Conservation (phyloP, 768 basidiomycete genomes). For the Crassisporium funariophilum region DNA sequence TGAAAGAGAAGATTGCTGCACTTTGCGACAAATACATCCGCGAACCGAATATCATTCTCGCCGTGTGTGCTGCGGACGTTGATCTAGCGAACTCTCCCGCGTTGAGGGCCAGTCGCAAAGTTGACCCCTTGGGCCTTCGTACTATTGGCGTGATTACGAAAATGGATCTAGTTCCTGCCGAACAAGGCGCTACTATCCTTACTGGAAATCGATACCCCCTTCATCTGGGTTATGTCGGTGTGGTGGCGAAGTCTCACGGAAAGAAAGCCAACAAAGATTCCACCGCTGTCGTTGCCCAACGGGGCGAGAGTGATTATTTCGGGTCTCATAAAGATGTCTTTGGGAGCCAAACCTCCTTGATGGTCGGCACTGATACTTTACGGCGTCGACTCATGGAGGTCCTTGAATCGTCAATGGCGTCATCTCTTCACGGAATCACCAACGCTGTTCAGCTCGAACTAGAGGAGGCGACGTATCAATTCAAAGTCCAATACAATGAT, state of each 20-base stretch:
- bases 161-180: slow-evolving; percentile 94
- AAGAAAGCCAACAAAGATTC: slow-evolving; percentile 56
- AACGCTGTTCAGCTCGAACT: slow-evolving; percentile 97
- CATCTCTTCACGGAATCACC: slow-evolving; percentile 91
- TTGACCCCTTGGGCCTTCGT: slow-evolving; percentile 92
- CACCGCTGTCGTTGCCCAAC: slow-evolving; percentile 49
- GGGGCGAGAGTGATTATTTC: slow-evolving; percentile 72
- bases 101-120: slow-evolving; percentile 86
- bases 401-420: slow-evolving; percentile 96
- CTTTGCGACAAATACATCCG: slow-evolving; percentile 97
- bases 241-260: slow-evolving; percentile 80
- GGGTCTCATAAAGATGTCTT: slow-evolving; percentile 62
- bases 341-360: slow-evolving; percentile 60
- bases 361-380: slow-evolving; percentile 92
- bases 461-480: slow-evolving; percentile 97
- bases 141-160: slow-evolving; percentile 99
- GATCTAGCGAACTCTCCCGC: slow-evolving; percentile 98
- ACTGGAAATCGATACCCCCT: slow-evolving; percentile 94
- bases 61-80: slow-evolving; percentile 97
- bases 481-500: slow-evolving; percentile 99
- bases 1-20: slow-evolving; percentile 88
- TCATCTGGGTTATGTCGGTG: slow-evolving; percentile 96
- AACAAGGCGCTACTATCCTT: slow-evolving; percentile 79
- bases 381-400: slow-evolving; percentile 94
- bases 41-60: slow-evolving; percentile 99